Evolutionary conservation across 225 moss, liverwort and hornwort species (phyloP).

Genomic region (Marchantia polymorpha): DNA sequence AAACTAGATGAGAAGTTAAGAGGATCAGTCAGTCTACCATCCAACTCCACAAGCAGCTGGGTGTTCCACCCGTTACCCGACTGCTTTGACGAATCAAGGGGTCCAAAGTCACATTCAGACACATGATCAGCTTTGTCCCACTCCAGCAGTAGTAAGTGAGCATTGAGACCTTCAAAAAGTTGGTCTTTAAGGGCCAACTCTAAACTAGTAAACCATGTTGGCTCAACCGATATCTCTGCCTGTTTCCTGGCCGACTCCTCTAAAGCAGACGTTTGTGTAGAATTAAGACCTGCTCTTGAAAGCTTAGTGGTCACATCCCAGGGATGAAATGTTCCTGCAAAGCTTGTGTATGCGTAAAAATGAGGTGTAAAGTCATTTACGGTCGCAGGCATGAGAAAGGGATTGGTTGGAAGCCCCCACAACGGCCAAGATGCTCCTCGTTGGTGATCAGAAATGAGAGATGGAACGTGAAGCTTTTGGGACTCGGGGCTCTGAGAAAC

Average conservation of each 20-base stretch:
- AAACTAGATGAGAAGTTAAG: constrained; percentile 2
- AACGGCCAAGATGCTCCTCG: constrained; percentile 83
- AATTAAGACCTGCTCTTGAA: constrained; percentile 43
- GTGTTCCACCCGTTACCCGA: constrained; percentile 12
- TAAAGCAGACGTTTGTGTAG: constrained; percentile 25
- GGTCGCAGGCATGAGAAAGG: constrained; percentile 58
- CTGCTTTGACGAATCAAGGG: background rate
- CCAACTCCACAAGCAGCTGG: constrained; percentile 15
- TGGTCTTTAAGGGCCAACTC: constrained; percentile 54
- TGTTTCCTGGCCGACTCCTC: constrained; percentile 29
- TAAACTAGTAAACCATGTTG: constrained; percentile 62
- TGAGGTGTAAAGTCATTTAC: constrained; percentile 47
- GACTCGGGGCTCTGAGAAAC: background rate
- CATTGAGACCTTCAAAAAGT: constrained; percentile 63
- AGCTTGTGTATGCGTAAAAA: constrained; percentile 58
- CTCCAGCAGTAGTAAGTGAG: constrained; percentile 47
- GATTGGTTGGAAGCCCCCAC: constrained; percentile 79
- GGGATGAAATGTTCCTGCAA: constrained; percentile 58
- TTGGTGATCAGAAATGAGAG: constrained; percentile 39
- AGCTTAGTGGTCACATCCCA: constrained; percentile 71
- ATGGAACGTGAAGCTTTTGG: constrained; percentile 11
- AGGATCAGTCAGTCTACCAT: constrained; percentile 10
- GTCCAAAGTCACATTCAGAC: constrained; percentile 8
- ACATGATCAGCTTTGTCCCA: constrained; percentile 23
- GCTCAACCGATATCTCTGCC: constrained; percentile 39